These are phyloP conservation scores for Aspergillus brunneoviolaceus DNA, from an alignment of 2,329 filamentous ascomycete genomes.

Conservation along the genomic window DNA sequence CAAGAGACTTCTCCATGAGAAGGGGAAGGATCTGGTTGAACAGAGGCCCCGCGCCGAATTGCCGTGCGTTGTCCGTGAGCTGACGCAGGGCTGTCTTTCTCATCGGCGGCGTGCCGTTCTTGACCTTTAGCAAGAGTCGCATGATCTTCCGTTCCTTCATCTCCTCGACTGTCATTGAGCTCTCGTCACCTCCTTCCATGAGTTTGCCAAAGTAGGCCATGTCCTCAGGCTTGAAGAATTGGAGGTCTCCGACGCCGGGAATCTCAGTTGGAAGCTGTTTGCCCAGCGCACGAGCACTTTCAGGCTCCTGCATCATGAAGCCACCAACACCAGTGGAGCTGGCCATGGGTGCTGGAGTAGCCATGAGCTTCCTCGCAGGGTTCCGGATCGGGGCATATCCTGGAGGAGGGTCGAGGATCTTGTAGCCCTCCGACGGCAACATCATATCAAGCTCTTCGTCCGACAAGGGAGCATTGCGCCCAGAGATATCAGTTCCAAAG, in stretches of 20 bases:
- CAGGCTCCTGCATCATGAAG: slow-evolving; percentile 97
- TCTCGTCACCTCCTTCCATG: slow-evolving; percentile 90
- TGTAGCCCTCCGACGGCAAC: slow-evolving; percentile 88
- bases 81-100: slow-evolving; percentile 96
- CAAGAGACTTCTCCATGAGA: slow-evolving; percentile 96
- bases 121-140: slow-evolving; percentile 93
- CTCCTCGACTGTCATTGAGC: slow-evolving; percentile 86
- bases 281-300: slow-evolving; percentile 75
- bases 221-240: slow-evolving; percentile 98
- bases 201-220: slow-evolving; percentile 99
- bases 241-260: slow-evolving; percentile 89
- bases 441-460: slow-evolving; percentile 94
- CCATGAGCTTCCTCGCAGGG: slow-evolving; percentile 71
- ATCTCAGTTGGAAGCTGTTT: slow-evolving; percentile 95
- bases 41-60: slow-evolving; percentile 88
- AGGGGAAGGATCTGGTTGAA: slow-evolving; percentile 97
- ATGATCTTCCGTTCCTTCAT: slow-evolving; percentile 98
- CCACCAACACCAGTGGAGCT: slow-evolving; percentile 65
- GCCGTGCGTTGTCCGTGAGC: slow-evolving; percentile 93
- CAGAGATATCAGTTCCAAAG: slow-evolving; percentile 79
- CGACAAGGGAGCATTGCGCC: slow-evolving; percentile 76
- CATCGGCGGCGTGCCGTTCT: slow-evolving; percentile 98
- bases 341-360: slow-evolving; percentile 65
- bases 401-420: slow-evolving; percentile 83
- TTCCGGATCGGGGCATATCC: slow-evolving; percentile 85